These are phyloP conservation scores for Pichia sp. DNA, from an alignment of 1,139 yeast genomes.

Conservation along the genomic window DNA sequence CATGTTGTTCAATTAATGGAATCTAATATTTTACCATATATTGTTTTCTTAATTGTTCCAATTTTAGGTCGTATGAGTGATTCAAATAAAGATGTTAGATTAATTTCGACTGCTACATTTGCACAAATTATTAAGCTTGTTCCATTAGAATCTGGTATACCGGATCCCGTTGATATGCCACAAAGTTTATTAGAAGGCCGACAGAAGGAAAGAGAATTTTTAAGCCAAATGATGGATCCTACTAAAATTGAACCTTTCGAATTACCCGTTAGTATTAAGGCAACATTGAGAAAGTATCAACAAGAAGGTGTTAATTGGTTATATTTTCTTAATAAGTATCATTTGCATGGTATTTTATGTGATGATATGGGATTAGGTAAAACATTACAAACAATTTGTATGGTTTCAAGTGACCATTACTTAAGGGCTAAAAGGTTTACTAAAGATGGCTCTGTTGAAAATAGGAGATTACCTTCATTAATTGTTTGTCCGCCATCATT, in stretches of 20 bases:
- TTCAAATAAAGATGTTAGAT: slow-evolving; percentile 81
- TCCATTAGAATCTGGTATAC: slow-evolving; percentile 95
- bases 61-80: slow-evolving; percentile 98
- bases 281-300: slow-evolving; percentile 90
- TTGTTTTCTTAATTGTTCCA: slow-evolving; percentile 92
- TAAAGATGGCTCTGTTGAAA: slow-evolving; percentile 59
- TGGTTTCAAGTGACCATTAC: slow-evolving; percentile 93
- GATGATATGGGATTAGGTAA: slow-evolving; percentile 99
- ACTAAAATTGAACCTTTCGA: slow-evolving; percentile 81
- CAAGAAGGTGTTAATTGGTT: slow-evolving; percentile 99
- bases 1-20: slow-evolving; percentile 87
- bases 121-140: slow-evolving; percentile 93
- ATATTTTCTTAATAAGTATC: slow-evolving; percentile 90
- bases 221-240: slow-evolving; percentile 98
- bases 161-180: slow-evolving; percentile 94
- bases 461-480: slow-evolving; percentile 72
- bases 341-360: slow-evolving; percentile 92
- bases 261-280: slow-evolving; percentile 86
- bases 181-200: slow-evolving; percentile 77
- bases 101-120: slow-evolving; percentile 90
- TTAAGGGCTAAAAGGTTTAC: slow-evolving; percentile 65
- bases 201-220: slow-evolving; percentile 89
- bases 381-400: slow-evolving; percentile 94
- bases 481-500: slow-evolving; percentile 95
- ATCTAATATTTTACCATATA: slow-evolving; percentile 82